These are phyloP conservation scores for Colletotrichum sp. DNA, from an alignment of 2,329 filamentous ascomycete species.

Conservation along the genomic window DNA sequence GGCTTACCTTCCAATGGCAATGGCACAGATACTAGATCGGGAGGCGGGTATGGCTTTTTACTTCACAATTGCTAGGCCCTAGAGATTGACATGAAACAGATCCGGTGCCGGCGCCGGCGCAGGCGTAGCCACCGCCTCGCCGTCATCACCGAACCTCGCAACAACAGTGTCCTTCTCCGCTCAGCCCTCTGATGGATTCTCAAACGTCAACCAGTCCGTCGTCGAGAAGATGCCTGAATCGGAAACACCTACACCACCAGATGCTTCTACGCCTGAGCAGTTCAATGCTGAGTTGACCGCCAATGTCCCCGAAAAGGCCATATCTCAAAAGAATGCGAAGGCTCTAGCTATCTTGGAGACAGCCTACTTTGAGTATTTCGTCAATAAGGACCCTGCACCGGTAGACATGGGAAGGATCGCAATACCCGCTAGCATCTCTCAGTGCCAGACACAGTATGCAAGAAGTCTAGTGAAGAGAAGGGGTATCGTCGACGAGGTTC, in stretches of 20 bases:
- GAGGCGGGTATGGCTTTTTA: not conserved
- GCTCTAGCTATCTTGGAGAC: conserved; percentile 10
- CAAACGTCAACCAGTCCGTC: not conserved
- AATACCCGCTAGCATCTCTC: not conserved
- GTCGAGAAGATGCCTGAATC: conserved; percentile 5
- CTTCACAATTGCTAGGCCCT: not conserved
- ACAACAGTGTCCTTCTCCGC: conserved; percentile 1
- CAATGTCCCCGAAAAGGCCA: not conserved
- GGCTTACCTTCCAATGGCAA: not conserved
- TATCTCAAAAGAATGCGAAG: not conserved
- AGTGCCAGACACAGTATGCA: not conserved
- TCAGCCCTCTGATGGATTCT: not conserved
- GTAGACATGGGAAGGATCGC: not conserved
- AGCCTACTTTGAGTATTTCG: conserved; percentile 16
- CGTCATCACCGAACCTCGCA: not conserved
- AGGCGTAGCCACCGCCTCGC: not conserved
- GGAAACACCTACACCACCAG: not conserved
- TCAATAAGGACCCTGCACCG: not conserved
- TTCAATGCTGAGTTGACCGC: conserved; percentile 1
- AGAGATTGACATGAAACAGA: not conserved
- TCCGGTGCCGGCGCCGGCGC: not conserved
- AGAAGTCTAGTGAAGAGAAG: not conserved
- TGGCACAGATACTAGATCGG: not conserved
- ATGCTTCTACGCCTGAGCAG: not conserved
- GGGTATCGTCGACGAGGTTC: not conserved